Percentiles rank a stretch among this genome's conserved stretches.
phyloP scores from a whole-genome alignment of 192 early-diverging fungal species.

The Linderina pennispora region DNA sequence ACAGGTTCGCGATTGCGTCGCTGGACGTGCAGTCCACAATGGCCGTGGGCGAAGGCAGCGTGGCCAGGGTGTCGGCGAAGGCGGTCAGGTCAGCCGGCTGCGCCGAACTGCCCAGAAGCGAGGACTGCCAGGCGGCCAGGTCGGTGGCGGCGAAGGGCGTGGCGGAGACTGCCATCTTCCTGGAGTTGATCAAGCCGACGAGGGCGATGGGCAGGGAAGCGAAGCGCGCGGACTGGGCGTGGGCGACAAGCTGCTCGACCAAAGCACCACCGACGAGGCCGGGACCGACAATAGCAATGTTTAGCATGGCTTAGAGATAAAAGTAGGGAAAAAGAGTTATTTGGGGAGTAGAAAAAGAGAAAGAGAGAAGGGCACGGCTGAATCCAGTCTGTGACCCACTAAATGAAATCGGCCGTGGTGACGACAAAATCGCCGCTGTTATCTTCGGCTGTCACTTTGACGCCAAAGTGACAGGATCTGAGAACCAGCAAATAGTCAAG shows the following conservation, averaged over 20 bases:
- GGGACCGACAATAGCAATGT: conserved; percentile 89
- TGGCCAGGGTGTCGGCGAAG: conserved; percentile 53
- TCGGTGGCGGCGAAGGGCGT: conserved; percentile 40
- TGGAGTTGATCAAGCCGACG: conserved; percentile 76
- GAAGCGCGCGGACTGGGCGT: conserved; percentile 39
- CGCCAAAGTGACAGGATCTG: too few relatives aligned
- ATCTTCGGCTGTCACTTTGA: too few relatives aligned
- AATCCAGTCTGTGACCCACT: background rate
- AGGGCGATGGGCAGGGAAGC: conserved; percentile 55
- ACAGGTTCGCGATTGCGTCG: conserved; percentile 68
- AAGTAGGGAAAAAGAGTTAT: background rate
- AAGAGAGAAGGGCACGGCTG: background rate
- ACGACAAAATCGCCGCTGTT: background rate
- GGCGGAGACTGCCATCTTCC: conserved; percentile 56
- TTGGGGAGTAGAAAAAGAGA: background rate
- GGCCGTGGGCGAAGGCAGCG: conserved; percentile 52
- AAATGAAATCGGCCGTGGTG: background rate
- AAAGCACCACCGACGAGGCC: conserved; percentile 93
- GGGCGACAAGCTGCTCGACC: conserved; percentile 67
- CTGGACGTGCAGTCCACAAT: conserved; percentile 91
- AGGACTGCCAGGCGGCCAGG: conserved; percentile 46
- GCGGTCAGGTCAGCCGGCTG: conserved; percentile 39
- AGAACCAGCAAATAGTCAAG: too few relatives aligned
- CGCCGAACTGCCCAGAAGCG: conserved; percentile 39
- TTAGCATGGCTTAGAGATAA: conserved; percentile 40